Percentiles rank a stretch among this genome's conserved stretches.
These are phyloP conservation scores for Cladosporium phlei DNA, from an alignment of 2,329 filamentous ascomycete genomes.

Conservation along the genomic window DNA sequence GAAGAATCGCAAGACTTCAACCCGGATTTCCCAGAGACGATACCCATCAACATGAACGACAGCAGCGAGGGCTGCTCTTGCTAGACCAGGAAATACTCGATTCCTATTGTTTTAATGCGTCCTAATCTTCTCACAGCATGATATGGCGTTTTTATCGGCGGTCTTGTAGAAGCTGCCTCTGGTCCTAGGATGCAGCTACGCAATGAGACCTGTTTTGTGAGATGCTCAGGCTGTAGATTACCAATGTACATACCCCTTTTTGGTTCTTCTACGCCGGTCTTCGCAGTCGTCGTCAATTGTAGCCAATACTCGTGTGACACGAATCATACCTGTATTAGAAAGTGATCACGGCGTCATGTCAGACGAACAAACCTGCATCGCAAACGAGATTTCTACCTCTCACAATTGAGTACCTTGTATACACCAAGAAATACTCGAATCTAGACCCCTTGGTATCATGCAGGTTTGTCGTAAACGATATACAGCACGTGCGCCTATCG, in stretches of 20 bases:
- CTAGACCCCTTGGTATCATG: no score
- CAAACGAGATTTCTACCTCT: no score
- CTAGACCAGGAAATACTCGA: slow-evolving; percentile 38
- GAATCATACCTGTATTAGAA: no score
- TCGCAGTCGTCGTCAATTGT: no score
- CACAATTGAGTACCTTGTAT: no score
- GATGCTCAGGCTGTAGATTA: slow-evolving; percentile 8
- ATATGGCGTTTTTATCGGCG: slow-evolving; percentile 6
- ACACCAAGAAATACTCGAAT: no score
- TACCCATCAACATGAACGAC: slow-evolving; percentile 95
- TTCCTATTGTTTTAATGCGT: neutral
- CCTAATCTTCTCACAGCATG: slow-evolving; percentile 2
- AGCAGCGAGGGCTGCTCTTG: slow-evolving; percentile 91
- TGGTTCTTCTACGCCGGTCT: neutral
- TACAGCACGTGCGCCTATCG: no score
- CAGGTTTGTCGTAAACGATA: no score
- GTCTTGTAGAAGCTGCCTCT: slow-evolving; percentile 1
- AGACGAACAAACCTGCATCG: no score
- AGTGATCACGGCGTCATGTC: no score
- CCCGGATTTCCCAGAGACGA: slow-evolving; percentile 94
- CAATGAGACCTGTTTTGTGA: neutral
- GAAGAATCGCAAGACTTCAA: slow-evolving; percentile 98
- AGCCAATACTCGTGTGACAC: no score
- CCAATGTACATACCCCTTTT: slow-evolving; percentile 8
- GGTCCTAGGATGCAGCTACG: neutral